A percentile compares a stretch with the other conserved stretches of the same genome.
Evolutionary conservation across 2,329 filamentous ascomycete species (phyloP).

Genomic region (Helotiales sp.): DNA sequence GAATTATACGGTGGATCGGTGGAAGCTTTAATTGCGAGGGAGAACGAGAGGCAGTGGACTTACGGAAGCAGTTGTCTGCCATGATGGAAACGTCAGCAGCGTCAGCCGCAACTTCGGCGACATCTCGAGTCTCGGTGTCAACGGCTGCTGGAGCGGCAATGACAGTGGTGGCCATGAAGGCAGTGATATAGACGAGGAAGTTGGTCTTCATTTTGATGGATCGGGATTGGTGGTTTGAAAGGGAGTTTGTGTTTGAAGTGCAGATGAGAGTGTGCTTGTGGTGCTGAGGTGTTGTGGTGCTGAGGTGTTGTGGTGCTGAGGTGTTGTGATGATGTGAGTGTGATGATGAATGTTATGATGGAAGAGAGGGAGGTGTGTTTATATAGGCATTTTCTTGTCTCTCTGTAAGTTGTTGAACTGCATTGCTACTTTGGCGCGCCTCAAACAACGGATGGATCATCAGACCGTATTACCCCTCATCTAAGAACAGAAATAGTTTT

Average conservation of each 20-base stretch:
- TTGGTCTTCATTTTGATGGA: slow-evolving; percentile 15
- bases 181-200: slow-evolving; percentile 1
- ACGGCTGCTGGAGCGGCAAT: slow-evolving; percentile 1
- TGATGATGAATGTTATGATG: background rate
- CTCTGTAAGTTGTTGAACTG: background rate
- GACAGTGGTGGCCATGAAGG: slow-evolving; percentile 1
- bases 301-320: no score
- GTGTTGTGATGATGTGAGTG: background rate
- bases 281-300: background rate
- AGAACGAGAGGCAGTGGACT: background rate
- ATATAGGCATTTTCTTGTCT: background rate
- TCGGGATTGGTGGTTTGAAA: background rate
- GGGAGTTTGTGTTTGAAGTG: background rate
- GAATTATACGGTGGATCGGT: no score
- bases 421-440: background rate
- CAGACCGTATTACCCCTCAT: background rate
- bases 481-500: background rate
- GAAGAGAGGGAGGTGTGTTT: background rate
- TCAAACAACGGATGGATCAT: background rate
- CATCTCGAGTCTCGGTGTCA: background rate
- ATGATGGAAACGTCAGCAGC: background rate
- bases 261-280: background rate
- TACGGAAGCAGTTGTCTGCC: slow-evolving; percentile 15
- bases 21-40: no score
- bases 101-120: background rate